Conservation (phyloP, 1,284 basidiomycete species). For the Heterobasidion occidentale region DNA sequence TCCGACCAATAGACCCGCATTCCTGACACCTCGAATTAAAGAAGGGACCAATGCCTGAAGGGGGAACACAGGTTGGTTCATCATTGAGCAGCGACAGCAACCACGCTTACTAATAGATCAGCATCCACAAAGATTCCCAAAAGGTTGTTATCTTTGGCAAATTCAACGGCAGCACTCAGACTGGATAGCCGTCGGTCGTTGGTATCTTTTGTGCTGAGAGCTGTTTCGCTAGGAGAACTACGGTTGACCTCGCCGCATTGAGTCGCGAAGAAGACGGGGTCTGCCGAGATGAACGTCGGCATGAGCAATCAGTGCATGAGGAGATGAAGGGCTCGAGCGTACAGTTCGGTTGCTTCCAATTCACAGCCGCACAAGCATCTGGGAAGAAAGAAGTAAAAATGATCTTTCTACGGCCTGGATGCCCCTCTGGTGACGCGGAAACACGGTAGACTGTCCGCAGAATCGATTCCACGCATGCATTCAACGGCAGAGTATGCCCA, state of each 20-base stretch:
- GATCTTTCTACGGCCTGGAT: conserved; percentile 59
- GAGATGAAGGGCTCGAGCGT: conserved; percentile 19
- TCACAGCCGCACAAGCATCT: conserved; percentile 81
- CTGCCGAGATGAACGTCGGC: conserved; percentile 29
- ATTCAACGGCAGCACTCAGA: conserved; percentile 88
- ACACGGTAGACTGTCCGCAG: conserved; percentile 75
- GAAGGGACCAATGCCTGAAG: conserved; percentile 69
- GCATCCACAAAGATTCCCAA: conserved; percentile 90
- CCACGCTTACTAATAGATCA: conserved; percentile 66
- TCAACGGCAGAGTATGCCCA: conserved; percentile 57
- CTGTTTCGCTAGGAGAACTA: conserved; percentile 30
- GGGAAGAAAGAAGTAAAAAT: conserved; percentile 88
- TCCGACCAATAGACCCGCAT: conserved; percentile 82
- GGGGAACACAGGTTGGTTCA: neutral
- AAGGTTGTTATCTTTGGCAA: conserved; percentile 90
- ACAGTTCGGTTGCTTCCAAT: conserved; percentile 99
- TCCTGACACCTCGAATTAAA: conserved; percentile 79
- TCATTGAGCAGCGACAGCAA: neutral
- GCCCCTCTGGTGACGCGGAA: conserved; percentile 41
- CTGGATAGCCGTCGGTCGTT: conserved; percentile 56
- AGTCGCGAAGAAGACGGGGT: conserved; percentile 93
- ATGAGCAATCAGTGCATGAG: neutral
- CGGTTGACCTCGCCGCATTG: conserved; percentile 66
- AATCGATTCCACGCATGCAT: conserved; percentile 77
- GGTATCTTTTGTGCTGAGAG: conserved; percentile 36